Conservation (phyloP, 2,329 filamentous ascomycete species). For the Monosporascus sp. region DNA sequence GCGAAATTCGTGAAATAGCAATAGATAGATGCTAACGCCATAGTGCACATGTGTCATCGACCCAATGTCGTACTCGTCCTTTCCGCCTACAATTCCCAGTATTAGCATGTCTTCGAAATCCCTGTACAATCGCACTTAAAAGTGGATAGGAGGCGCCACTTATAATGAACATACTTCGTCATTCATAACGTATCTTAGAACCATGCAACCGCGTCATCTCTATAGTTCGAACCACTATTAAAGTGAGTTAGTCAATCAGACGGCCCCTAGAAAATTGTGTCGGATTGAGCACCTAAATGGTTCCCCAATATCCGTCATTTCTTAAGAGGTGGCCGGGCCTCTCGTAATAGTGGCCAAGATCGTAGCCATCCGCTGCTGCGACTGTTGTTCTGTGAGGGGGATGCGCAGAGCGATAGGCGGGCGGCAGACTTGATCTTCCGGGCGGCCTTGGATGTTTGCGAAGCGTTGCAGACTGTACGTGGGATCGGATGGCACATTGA, state of each 20-base stretch:
- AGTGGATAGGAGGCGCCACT: no score
- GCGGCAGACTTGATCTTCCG: conserved; percentile 18
- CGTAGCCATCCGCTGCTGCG: conserved; percentile 20
- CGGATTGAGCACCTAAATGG: background rate
- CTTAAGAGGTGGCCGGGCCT: conserved; percentile 2
- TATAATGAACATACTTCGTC: no score
- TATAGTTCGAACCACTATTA: background rate
- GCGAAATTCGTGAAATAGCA: no score
- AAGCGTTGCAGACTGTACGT: conserved; percentile 23
- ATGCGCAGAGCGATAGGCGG: conserved; percentile 12
- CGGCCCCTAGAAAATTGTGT: no score
- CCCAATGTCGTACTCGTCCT: no score
- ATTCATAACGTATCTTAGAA: background rate
- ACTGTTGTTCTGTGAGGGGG: conserved; percentile 21
- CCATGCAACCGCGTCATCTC: no score
- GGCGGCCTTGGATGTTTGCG: conserved; percentile 18
- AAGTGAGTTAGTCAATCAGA: background rate
- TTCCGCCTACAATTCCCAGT: no score
- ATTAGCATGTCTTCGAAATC: no score
- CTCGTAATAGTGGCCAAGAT: conserved; percentile 14
- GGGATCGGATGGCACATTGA: conserved; percentile 19
- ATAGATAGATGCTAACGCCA: no score
- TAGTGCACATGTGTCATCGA: no score
- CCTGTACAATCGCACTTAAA: no score
- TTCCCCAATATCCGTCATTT: conserved; percentile 1